Base-by-base conservation (phyloP, 116 monocot genomes). In the Posidonia oceanica region DNA sequence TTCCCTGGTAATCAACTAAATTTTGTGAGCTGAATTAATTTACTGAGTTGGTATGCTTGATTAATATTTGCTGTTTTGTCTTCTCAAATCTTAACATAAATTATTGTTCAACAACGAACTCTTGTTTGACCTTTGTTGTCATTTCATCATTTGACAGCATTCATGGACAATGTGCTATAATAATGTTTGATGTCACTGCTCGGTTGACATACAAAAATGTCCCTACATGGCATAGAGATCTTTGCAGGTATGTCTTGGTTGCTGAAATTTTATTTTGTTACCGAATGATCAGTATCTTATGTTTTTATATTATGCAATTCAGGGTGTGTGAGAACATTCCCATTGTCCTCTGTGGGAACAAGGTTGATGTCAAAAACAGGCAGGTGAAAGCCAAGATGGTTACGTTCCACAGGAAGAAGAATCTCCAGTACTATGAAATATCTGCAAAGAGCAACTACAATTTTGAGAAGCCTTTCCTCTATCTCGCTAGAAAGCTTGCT, bases 331-430 rank as follows among this genome's bases (percentile, higher is more conserved):
- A 86, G 80, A 90, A 90, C 69, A 90, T 86, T 66, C 90, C 90
- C 7, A 86, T 90, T 72, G 83, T 90, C 21, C 84, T 90, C 3
- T 90, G 90, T 37, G 90, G 90, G n/a, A 90, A 86, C 72, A 90
- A 90, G 71, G 90, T 90, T 68, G 90, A 90, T 86, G 86, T 90
- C 15, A 90, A 90, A 61, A 90, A 90, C 84, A 84, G 90, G 73
- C 86, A 90, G 69, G 90, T 90, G 70, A 90, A 90, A 56, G 90
- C 90, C 15, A 90, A 90, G 70, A 70, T 78, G 69, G 86, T 90
- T 11, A 90, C 90, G 13, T 90, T 90, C 69, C 86, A 90, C 80
- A 81, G 90, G 82, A 90, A 90, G 82, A 90, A 86, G 78, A 90
- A 86, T 52, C 86, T 90, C 15, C 88, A 89, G 52, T 85, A 81